phyloP scores from a whole-genome alignment of 345 rosid species.

The Brassica juncea region DNA sequence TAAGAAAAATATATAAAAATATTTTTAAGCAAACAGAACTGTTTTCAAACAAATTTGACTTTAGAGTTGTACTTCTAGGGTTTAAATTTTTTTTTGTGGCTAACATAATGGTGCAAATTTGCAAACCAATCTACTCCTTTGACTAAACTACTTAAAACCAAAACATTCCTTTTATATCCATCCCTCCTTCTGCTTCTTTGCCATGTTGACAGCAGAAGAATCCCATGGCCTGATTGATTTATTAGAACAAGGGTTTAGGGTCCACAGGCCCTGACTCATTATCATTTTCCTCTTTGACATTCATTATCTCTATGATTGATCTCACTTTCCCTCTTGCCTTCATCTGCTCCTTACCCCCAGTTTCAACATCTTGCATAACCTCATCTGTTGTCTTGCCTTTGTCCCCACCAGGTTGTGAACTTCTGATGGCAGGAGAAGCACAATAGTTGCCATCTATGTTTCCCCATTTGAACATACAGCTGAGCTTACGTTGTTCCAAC shows the following conservation, averaged over 20 bases:
- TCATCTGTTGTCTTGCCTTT: slow-evolving; percentile 11
- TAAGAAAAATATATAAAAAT: too few species aligned
- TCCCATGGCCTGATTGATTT: background rate
- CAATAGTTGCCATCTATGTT: slow-evolving; percentile 36
- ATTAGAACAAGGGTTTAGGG: slow-evolving; percentile 9
- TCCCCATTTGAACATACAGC: slow-evolving; percentile 54
- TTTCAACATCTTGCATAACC: slow-evolving; percentile 14
- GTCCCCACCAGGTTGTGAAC: slow-evolving; percentile 27
- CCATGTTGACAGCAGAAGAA: background rate
- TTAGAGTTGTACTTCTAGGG: background rate
- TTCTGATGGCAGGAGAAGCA: background rate
- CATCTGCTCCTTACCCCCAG: slow-evolving; percentile 39
- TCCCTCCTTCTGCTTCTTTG: slow-evolving; percentile 30
- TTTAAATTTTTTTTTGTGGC: background rate
- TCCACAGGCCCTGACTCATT: background rate
- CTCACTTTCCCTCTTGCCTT: slow-evolving; percentile 39
- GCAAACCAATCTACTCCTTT: background rate
- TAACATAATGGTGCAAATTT: background rate
- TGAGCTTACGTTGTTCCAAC: slow-evolving; percentile 54
- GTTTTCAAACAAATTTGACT: too few species aligned
- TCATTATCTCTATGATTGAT: slow-evolving; percentile 11
- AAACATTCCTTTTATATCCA: background rate
- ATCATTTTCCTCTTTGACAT: background rate
- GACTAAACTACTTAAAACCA: background rate
- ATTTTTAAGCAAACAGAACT: too few species aligned